phyloP scores from a whole-genome alignment of 2,329 filamentous ascomycete genomes.

The Epichloe sylvatica region DNA sequence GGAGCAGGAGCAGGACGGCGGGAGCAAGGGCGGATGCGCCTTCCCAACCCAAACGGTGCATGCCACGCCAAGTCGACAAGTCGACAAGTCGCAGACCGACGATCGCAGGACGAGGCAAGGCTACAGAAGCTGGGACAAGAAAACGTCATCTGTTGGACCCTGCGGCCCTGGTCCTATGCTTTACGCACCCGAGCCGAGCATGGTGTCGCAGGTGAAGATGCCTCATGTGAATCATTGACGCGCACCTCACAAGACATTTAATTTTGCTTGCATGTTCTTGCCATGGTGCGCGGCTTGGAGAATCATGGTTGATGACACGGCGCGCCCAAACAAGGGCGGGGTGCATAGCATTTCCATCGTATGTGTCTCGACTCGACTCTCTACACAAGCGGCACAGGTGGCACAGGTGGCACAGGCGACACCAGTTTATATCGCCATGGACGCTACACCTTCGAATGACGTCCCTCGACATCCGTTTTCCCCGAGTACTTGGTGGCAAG shows the following conservation, averaged over 20 bases:
- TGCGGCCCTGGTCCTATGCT: neutral
- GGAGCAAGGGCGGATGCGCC: neutral
- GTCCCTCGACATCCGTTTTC: too few species aligned
- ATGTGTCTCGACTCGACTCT: neutral
- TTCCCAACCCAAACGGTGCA: neutral
- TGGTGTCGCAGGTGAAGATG: neutral
- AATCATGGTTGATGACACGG: neutral
- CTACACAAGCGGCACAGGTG: too few species aligned
- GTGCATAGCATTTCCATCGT: neutral
- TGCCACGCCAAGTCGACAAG: neutral
- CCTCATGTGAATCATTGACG: neutral
- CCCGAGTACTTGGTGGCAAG: too few species aligned
- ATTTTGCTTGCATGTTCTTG: neutral
- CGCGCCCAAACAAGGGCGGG: neutral
- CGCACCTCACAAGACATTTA: neutral
- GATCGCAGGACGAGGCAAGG: neutral
- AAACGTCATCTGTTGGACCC: slow-evolving; percentile 1
- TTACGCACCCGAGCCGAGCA: neutral
- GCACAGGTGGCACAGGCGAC: too few species aligned
- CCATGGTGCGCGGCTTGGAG: neutral
- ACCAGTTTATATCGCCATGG: too few species aligned
- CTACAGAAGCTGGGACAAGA: neutral
- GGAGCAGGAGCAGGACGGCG: too few species aligned
- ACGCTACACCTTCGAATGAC: too few species aligned
- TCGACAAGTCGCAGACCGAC: neutral